Percentiles rank a stretch among this genome's conserved stretches.
phyloP scores from a whole-genome alignment of 108 stramenopile genomes.

The Nannochloropsis oceanica region DNA sequence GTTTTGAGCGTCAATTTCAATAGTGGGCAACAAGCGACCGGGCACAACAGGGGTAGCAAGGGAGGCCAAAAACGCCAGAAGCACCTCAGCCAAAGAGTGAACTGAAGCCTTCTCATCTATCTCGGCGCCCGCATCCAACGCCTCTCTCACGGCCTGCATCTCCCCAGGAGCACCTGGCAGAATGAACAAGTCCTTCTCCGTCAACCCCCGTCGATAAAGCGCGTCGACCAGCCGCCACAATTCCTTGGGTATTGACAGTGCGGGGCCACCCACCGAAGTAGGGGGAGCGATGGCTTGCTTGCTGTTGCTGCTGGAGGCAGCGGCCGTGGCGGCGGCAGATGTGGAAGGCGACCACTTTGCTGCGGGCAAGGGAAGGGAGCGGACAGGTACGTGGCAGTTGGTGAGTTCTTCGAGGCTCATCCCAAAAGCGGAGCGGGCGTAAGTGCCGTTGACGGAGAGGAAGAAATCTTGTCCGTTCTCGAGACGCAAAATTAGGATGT shows the following conservation, averaged over 20 bases:
- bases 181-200: constrained; percentile 66
- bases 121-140: constrained; percentile 55
- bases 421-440: constrained; percentile 79
- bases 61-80: constrained; percentile 53
- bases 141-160: constrained; percentile 58
- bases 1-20: constrained; percentile 66
- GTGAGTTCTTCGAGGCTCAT: constrained; percentile 75
- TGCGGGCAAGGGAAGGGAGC: not conserved
- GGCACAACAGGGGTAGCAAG: constrained; percentile 55
- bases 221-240: constrained; percentile 88
- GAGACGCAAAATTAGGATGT: constrained; percentile 75
- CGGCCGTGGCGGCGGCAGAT: not conserved
- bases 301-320: too few relatives aligned
- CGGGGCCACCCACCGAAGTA: not conserved
- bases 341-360: not conserved
- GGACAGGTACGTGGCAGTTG: constrained; percentile 2
- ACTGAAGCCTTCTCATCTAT: constrained; percentile 18
- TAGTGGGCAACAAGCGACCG: constrained; percentile 54
- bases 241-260: constrained; percentile 80
- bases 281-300: not conserved
- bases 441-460: constrained; percentile 60
- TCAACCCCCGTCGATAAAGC: constrained; percentile 60
- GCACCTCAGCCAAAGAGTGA: constrained; percentile 52
- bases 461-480: constrained; percentile 86
- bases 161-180: constrained; percentile 55